These are phyloP conservation scores for Fusarium floridanum DNA, from an alignment of 2,329 filamentous ascomycete genomes.

Conservation along the genomic window DNA sequence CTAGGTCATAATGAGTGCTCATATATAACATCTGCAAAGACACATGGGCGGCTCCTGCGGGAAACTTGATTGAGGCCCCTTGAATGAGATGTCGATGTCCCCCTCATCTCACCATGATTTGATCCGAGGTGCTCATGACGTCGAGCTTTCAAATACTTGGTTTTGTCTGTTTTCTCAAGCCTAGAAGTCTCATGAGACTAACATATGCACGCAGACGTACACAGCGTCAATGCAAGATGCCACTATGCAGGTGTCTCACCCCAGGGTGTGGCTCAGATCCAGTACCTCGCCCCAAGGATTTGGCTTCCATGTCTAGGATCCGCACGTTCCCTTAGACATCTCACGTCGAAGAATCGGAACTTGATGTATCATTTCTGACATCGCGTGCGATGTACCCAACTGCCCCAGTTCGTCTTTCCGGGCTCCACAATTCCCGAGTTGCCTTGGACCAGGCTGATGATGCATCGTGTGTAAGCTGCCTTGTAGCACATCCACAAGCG, in stretches of 20 bases:
- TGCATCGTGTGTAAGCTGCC: neutral
- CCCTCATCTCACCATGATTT: neutral
- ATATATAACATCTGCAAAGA: neutral
- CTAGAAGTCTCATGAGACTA: neutral
- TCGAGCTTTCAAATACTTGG: rapidly evolving
- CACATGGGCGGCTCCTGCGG: too few relatives aligned
- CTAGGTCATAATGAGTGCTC: neutral
- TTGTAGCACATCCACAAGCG: neutral
- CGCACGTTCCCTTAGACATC: neutral
- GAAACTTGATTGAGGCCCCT: neutral
- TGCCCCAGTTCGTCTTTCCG: too few relatives aligned
- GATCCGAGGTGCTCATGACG: neutral
- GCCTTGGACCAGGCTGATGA: neutral
- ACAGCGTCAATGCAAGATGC: neutral
- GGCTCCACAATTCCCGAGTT: neutral
- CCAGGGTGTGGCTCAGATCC: neutral
- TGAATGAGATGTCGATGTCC: neutral
- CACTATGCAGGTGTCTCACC: neutral
- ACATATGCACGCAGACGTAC: neutral
- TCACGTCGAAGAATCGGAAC: neutral
- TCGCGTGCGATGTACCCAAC: neutral
- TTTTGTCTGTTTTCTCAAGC: neutral
- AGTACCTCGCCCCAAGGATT: neutral
- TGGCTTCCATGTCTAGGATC: neutral
- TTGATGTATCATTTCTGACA: neutral